These are phyloP conservation scores for Scenedesmus sp. DNA, from an alignment of 163 green algal genomes.

Conservation along the genomic window DNA sequence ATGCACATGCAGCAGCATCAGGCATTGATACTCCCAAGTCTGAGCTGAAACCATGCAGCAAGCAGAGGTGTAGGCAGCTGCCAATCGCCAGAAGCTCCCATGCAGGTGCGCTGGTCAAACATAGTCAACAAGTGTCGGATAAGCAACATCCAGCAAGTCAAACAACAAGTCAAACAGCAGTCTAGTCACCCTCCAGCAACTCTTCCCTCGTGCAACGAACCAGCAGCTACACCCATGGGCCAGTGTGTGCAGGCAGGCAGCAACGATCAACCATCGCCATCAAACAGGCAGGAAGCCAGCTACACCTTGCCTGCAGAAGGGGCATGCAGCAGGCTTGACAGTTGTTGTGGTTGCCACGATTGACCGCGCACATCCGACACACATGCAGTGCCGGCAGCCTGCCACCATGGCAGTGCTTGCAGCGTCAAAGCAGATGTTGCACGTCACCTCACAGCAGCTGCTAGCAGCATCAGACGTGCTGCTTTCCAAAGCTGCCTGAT, in stretches of 20 bases:
- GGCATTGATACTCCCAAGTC: too few species aligned
- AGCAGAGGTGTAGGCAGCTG: too few species aligned
- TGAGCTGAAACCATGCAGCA: too few species aligned
- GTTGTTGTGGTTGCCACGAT: neutral
- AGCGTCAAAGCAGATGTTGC: constrained; percentile 18
- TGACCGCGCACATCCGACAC: neutral
- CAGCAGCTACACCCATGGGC: neutral
- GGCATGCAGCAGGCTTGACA: neutral
- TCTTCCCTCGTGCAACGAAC: neutral
- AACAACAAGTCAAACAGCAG: neutral
- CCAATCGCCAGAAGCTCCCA: too few species aligned
- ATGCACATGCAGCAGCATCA: too few species aligned
- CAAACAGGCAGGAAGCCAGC: neutral
- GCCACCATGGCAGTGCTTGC: neutral
- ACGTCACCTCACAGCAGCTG: neutral
- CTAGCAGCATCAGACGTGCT: neutral
- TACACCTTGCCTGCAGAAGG: constrained; percentile 1
- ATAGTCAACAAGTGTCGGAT: neutral
- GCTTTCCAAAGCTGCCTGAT: neutral
- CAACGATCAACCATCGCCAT: neutral
- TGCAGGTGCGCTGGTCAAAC: neutral
- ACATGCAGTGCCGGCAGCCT: neutral
- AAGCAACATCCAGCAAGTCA: neutral
- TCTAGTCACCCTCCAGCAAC: neutral
- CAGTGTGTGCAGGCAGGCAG: neutral